phyloP scores from a whole-genome alignment of 345 rosid genomes.

The Lepidium africanum region DNA sequence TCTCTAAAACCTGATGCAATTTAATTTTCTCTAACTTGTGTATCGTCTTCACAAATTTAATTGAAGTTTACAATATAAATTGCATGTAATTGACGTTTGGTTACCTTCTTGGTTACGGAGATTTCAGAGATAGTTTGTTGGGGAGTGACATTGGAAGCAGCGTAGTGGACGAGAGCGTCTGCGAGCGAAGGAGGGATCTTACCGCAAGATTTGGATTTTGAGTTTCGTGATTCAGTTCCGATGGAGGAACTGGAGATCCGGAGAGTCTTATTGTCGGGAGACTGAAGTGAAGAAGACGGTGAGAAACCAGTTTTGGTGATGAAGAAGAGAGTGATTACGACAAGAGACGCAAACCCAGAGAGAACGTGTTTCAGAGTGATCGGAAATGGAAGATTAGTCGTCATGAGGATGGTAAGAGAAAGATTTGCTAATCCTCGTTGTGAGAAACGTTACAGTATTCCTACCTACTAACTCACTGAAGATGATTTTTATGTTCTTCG shows the following conservation, averaged over 20 bases:
- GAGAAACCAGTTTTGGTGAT: slow-evolving; percentile 38
- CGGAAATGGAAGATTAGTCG: slow-evolving; percentile 5
- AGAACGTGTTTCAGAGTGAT: slow-evolving; percentile 8
- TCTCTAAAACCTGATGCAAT: slow-evolving; percentile 31
- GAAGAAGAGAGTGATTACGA: slow-evolving; percentile 27
- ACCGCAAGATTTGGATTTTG: slow-evolving; percentile 26
- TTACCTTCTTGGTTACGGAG: slow-evolving; percentile 54
- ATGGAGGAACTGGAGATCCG: slow-evolving; percentile 11
- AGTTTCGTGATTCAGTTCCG: neutral
- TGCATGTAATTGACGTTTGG: neutral
- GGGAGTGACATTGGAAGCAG: slow-evolving; percentile 70
- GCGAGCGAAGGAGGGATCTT: slow-evolving; percentile 65
- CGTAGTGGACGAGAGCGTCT: slow-evolving; percentile 66
- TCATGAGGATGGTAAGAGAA: neutral
- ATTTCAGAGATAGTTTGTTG: slow-evolving; percentile 80
- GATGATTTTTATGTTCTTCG: neutral
- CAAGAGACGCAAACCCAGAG: slow-evolving; percentile 12
- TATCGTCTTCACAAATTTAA: neutral
- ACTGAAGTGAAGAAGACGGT: slow-evolving; percentile 27
- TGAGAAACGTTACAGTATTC: slow-evolving; percentile 1
- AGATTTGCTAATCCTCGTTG: slow-evolving; percentile 1
- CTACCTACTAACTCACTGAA: neutral
- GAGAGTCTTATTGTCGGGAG: neutral
- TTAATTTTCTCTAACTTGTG: neutral
- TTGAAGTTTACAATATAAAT: neutral